Percentiles rank a stretch among this genome's conserved stretches.
Conservation (phyloP, 2,329 filamentous ascomycete species). For the Podosphaera xanthii region DNA sequence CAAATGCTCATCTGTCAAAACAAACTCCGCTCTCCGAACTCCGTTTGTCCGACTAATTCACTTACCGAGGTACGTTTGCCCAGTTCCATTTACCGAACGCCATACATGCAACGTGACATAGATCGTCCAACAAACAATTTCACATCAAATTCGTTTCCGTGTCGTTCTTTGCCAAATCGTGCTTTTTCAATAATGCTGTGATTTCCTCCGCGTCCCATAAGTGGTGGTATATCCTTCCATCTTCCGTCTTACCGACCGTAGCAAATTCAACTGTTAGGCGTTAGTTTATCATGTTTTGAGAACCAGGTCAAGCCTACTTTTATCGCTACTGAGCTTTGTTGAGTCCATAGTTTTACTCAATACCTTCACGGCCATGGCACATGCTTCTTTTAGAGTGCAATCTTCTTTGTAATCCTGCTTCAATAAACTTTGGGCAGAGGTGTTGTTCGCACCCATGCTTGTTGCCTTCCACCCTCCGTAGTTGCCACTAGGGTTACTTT, state of each 20-base stretch:
- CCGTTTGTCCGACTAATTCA: too few species aligned
- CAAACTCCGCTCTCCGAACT: too few species aligned
- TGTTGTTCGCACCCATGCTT: slow-evolving; percentile 93
- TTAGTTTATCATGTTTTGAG: slow-evolving; percentile 5
- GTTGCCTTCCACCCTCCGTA: slow-evolving; percentile 99
- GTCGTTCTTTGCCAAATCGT: slow-evolving; percentile 78
- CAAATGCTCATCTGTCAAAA: too few species aligned
- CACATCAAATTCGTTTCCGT: slow-evolving; percentile 9
- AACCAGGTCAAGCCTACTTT: slow-evolving; percentile 40
- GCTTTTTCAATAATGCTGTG: slow-evolving; percentile 77
- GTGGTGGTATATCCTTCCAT: slow-evolving; percentile 94
- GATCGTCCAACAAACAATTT: too few species aligned
- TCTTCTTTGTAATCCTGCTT: slow-evolving; percentile 99
- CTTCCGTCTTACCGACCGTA: slow-evolving; percentile 84
- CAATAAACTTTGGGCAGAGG: slow-evolving; percentile 82
- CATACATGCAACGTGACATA: too few species aligned
- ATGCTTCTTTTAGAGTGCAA: slow-evolving; percentile 86
- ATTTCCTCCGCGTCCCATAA: slow-evolving; percentile 96
- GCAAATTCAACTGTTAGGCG: slow-evolving; percentile 66
- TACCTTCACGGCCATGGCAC: slow-evolving; percentile 93
- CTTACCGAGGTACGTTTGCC: too few species aligned
- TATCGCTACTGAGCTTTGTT: slow-evolving; percentile 95
- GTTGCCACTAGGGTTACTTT: slow-evolving; percentile 96
- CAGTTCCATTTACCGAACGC: too few species aligned
- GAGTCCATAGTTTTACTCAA: slow-evolving; percentile 99